Evolutionary conservation across 768 basidiomycete genomes (phyloP), one percentile per base, ranked within the genome.

Genomic region (Calocera viscosa): DNA sequence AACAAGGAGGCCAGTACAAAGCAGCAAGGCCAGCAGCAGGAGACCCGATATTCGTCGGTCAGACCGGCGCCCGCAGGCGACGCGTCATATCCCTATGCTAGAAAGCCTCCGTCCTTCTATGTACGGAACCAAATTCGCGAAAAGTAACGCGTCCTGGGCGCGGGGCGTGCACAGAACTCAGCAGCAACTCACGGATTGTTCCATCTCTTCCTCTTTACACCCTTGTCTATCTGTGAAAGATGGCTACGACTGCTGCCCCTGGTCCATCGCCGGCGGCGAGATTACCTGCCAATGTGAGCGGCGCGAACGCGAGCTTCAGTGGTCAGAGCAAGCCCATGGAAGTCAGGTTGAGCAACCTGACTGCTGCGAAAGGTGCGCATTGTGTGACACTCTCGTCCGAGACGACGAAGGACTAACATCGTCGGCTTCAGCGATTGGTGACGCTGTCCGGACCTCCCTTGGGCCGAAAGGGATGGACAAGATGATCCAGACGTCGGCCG

Each of bases 381-480:
- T 64, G 32, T 17, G 10, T 24, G 16, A 38, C 1, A 17, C n/a
- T 53, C 33, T 19, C 11, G 19, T 26, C 28, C 22, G 1, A 38
- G 63, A 30, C 38, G 30, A 65, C 40, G 26, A 30, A 43, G 12
- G 65, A 41, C 70, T 72, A 12, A 66, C 66, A 28, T 67, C 5
- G 33, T 71, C 68, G n/a, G 32, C 32, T 67, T 22, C 70, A 96
- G 94, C 95, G 32, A 96, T 99, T 74, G 93, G 93, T 72, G 94
- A 96, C 81, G 95, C 93, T 65, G 94, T 99, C 47, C 83, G 95
- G 72, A 98, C 95, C 49, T 97, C 94, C 47, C 78, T 99, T 71
- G 95, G 95, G 16, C 95, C 95, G 60, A 86, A 90, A 76, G 95
- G 95, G 69, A 99, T 99, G 95, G 95, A 98, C 80, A 98, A 98